Evolutionary conservation across 2,329 filamentous ascomycete genomes (phyloP).

Genomic region (Fusarium paranaense): DNA sequence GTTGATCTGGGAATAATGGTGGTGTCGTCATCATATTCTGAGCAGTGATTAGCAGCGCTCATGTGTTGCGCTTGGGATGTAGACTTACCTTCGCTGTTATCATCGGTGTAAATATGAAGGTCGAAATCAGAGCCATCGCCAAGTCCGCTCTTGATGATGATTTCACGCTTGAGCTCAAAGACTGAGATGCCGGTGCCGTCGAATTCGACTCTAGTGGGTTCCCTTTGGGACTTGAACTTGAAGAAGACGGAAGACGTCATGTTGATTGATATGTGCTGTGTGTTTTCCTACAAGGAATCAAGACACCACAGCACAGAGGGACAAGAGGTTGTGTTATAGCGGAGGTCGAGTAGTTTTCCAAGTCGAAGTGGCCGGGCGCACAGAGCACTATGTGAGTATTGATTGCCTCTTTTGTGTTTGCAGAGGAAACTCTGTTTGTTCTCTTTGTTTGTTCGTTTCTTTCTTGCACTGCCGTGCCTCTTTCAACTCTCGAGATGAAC

Average conservation of each 20-base stretch:
- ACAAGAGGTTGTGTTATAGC: conserved; percentile 38
- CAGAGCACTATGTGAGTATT: conserved; percentile 49
- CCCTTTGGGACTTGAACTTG: conserved; percentile 99
- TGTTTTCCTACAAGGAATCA: conserved; percentile 44
- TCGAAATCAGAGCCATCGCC: conserved; percentile 98
- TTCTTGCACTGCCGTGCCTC: conserved; percentile 53
- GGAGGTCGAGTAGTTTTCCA: conserved; percentile 22
- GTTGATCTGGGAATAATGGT: conserved; percentile 97
- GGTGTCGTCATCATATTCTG: conserved; percentile 98
- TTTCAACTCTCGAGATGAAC: conserved; percentile 52
- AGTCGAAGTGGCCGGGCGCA: conserved; percentile 39
- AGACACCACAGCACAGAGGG: conserved; percentile 39
- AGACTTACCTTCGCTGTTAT: conserved; percentile 85
- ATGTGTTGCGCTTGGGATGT: background rate
- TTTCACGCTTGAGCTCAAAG: conserved; percentile 98
- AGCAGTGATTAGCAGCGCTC: conserved; percentile 43
- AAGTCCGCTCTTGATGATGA: conserved; percentile 92
- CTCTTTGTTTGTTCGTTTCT: conserved; percentile 48
- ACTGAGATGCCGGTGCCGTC: conserved; percentile 98
- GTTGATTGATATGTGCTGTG: conserved; percentile 51
- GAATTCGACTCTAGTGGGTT: conserved; percentile 93
- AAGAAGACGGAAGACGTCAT: conserved; percentile 99
- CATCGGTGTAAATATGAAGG: conserved; percentile 91
- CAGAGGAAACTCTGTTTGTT: conserved; percentile 17
- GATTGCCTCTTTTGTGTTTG: conserved; percentile 41